These are phyloP conservation scores for Pseudisothecium myosuroides DNA, from an alignment of 225 moss, liverwort and hornwort species.

Conservation along the genomic window DNA sequence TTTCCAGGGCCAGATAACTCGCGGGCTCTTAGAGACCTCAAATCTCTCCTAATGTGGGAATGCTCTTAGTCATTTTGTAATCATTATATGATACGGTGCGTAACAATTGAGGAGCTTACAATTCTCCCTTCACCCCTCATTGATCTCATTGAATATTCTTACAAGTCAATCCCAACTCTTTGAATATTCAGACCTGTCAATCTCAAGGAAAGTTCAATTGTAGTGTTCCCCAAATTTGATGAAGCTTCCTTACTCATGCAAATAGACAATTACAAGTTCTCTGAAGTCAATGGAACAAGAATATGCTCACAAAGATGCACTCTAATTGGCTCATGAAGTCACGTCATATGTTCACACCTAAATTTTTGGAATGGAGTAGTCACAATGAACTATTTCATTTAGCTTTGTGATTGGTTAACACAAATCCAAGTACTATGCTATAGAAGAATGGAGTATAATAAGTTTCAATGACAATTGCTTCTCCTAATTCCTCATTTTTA, in stretches of 20 bases:
- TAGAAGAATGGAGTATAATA: neutral
- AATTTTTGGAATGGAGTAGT: fast-evolving
- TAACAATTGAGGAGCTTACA: neutral
- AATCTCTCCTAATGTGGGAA: too few relatives aligned
- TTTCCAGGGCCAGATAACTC: too few relatives aligned
- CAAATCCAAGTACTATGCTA: neutral
- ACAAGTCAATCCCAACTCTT: too few relatives aligned
- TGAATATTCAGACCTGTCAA: fast-evolving
- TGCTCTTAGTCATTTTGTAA: neutral
- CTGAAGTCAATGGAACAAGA: fast-evolving
- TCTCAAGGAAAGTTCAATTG: fast-evolving
- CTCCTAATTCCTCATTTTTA: neutral
- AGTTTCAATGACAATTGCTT: neutral
- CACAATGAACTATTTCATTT: fast-evolving
- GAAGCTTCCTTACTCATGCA: fast-evolving
- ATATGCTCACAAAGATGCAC: fast-evolving
- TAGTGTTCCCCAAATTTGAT: fast-evolving
- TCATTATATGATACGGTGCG: neutral
- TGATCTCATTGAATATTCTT: too few relatives aligned
- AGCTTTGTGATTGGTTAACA: neutral
- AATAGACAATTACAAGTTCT: neutral
- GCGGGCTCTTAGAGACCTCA: too few relatives aligned
- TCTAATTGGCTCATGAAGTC: neutral
- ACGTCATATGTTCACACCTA: too few relatives aligned
- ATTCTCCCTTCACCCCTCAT: fast-evolving